phyloP scores from a whole-genome alignment of 306 rosid species.

The Ochetophila trinervis region DNA sequence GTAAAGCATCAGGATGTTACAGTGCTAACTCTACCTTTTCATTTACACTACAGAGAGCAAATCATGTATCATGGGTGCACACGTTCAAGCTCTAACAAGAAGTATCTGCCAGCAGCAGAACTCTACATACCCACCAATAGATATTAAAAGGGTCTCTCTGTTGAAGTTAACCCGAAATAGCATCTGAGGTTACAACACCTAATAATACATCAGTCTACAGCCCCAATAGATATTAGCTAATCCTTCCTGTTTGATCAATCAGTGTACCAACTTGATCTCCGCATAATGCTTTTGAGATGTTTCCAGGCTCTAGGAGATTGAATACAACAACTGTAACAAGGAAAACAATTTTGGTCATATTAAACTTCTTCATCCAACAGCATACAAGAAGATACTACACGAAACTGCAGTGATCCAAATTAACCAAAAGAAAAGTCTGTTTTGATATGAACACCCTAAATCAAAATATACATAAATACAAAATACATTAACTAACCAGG shows the following conservation, averaged over 20 bases:
- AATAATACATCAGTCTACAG: slow-evolving; percentile 7
- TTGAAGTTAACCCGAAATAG: slow-evolving; percentile 1
- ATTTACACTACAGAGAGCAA: slow-evolving; percentile 7
- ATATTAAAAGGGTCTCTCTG: neutral
- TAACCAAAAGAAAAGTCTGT: neutral
- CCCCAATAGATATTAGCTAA: slow-evolving; percentile 25
- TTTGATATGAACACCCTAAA: neutral
- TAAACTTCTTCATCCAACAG: neutral
- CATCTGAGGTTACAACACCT: slow-evolving; percentile 21
- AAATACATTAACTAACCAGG: slow-evolving; percentile 33
- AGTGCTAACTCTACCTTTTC: slow-evolving; percentile 16
- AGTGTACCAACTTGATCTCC: slow-evolving; percentile 54
- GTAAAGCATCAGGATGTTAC: slow-evolving; percentile 5
- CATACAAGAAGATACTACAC: neutral
- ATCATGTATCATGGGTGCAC: slow-evolving; percentile 3
- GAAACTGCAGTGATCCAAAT: neutral
- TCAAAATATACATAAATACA: neutral
- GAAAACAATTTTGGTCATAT: slow-evolving; percentile 3
- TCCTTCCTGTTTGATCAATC: slow-evolving; percentile 42
- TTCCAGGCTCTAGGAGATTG: slow-evolving; percentile 51
- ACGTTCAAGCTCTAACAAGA: slow-evolving; percentile 6
- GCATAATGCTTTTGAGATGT: slow-evolving; percentile 48
- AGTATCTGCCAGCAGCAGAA: slow-evolving; percentile 16
- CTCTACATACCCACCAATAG: neutral
- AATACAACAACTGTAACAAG: slow-evolving; percentile 44